Percentiles rank a stretch among this genome's conserved stretches.
Conservation (phyloP, 805 yeast genomes). For the Pichia insulana region DNA sequence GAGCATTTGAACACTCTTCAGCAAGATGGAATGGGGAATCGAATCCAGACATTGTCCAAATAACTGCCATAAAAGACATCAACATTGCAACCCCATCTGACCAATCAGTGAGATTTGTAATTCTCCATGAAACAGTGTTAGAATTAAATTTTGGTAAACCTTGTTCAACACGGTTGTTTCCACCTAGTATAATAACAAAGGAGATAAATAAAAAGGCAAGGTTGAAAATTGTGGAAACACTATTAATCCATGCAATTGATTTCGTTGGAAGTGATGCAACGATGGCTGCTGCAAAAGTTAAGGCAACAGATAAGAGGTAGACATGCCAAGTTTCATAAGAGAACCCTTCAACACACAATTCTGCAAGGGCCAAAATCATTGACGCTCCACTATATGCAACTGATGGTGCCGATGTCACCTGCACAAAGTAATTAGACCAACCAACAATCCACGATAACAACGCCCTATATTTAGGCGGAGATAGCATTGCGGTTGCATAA, state of each 20-base stretch:
- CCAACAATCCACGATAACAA: constrained; percentile 54
- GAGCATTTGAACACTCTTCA: constrained; percentile 64
- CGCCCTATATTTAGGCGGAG: constrained; percentile 48
- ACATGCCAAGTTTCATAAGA: constrained; percentile 39
- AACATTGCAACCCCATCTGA: constrained; percentile 53
- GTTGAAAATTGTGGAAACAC: constrained; percentile 42
- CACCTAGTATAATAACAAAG: constrained; percentile 45
- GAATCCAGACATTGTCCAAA: constrained; percentile 69
- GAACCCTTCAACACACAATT: constrained; percentile 33
- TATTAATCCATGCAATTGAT: constrained; percentile 43
- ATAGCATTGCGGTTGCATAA: constrained; percentile 55
- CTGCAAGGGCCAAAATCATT: constrained; percentile 44
- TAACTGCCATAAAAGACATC: constrained; percentile 51
- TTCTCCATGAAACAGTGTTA: constrained; percentile 43
- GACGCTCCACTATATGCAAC: constrained; percentile 50
- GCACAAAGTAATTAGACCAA: constrained; percentile 58
- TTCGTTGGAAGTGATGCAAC: constrained; percentile 47
- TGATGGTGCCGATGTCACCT: constrained; percentile 54
- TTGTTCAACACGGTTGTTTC: constrained; percentile 31
- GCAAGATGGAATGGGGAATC: constrained; percentile 69
- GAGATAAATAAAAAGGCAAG: constrained; percentile 42
- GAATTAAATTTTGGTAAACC: constrained; percentile 41
- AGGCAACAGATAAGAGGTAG: constrained; percentile 44
- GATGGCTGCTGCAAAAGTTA: constrained; percentile 38
- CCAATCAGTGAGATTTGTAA: constrained; percentile 51